phyloP scores from a whole-genome alignment of 2,329 filamentous ascomycete species.

The Lasiodiplodia sp. region DNA sequence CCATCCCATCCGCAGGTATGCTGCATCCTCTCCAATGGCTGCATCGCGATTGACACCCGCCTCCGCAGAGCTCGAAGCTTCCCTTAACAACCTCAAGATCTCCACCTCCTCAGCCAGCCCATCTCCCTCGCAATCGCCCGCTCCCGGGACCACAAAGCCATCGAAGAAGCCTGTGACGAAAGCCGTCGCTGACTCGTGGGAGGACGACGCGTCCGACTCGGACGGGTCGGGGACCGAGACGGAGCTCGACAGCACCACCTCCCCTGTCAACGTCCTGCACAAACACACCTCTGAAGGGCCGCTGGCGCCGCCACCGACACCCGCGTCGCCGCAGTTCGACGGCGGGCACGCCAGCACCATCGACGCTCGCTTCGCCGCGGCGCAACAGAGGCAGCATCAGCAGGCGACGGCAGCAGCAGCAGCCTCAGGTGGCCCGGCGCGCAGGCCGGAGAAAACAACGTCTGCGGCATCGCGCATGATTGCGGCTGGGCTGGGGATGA shows the following conservation, averaged over 20 bases:
- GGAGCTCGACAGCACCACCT: conserved; percentile 30
- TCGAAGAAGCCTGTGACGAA: conserved; percentile 42
- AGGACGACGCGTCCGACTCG: conserved; percentile 65
- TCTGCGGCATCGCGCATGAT: conserved; percentile 90
- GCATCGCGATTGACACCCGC: conserved; percentile 25
- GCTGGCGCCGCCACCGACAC: conserved; percentile 45
- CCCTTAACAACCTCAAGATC: conserved; percentile 47
- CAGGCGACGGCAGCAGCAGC: conserved; percentile 24
- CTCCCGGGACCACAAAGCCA: conserved; percentile 39
- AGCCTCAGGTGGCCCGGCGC: conserved; percentile 32
- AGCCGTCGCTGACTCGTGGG: conserved; percentile 74
- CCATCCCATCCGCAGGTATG: conserved; percentile 40
- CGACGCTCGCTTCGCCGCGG: conserved; percentile 17
- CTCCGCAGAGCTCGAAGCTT: conserved; percentile 44
- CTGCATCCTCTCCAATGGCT: neutral
- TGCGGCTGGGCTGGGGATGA: conserved; percentile 83
- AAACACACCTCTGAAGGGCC: conserved; percentile 29
- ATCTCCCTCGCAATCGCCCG: conserved; percentile 30
- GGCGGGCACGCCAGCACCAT: conserved; percentile 12
- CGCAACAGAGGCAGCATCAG: conserved; percentile 35
- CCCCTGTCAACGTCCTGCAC: conserved; percentile 42
- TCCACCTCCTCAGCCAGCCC: conserved; percentile 39
- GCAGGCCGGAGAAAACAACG: conserved; percentile 88
- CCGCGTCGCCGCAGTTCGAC: conserved; percentile 41
- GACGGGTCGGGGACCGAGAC: conserved; percentile 39